These are phyloP conservation scores for Globisporangium apiculatum DNA, from an alignment of 352 stramenopile species.

Conservation along the genomic window DNA sequence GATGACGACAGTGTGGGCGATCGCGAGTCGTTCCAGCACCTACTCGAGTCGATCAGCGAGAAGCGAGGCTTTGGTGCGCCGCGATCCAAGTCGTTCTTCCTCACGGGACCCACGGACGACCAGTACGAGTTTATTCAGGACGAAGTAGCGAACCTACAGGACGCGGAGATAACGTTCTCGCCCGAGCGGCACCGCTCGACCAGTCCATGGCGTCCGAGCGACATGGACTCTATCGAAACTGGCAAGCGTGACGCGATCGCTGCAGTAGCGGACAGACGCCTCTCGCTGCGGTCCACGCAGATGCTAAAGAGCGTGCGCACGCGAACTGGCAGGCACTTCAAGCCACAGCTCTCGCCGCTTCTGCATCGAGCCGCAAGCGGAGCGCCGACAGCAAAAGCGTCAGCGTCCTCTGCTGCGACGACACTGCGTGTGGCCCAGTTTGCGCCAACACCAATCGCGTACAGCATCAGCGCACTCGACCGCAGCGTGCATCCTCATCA, in stretches of 20 bases:
- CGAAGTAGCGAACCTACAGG: constrained; percentile 8
- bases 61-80: constrained; percentile 6
- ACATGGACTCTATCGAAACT: not conserved
- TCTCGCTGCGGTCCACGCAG: not conserved
- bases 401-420: not conserved
- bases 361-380: not conserved
- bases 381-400: not conserved
- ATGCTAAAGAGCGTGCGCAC: not conserved
- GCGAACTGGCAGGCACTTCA: not conserved
- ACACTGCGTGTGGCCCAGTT: constrained; percentile 12
- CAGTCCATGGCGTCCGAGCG: not conserved
- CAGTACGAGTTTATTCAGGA: constrained; percentile 14
- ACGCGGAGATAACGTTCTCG: not conserved
- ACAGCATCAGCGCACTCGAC: constrained; percentile 14
- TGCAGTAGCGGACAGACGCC: not conserved
- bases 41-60: constrained; percentile 30
- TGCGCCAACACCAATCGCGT: constrained; percentile 11
- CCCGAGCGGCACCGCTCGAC: not conserved
- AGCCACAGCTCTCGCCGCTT: constrained; percentile 6
- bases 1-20: constrained; percentile 7
- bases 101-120: constrained; percentile 8
- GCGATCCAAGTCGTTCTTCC: constrained; percentile 12
- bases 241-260: constrained; percentile 3
- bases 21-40: constrained; percentile 35
- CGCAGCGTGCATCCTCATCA: constrained; percentile 1